Evolutionary conservation across 2,329 filamentous ascomycete species (phyloP).

Genomic region (Pseudogymnoascus sp.): DNA sequence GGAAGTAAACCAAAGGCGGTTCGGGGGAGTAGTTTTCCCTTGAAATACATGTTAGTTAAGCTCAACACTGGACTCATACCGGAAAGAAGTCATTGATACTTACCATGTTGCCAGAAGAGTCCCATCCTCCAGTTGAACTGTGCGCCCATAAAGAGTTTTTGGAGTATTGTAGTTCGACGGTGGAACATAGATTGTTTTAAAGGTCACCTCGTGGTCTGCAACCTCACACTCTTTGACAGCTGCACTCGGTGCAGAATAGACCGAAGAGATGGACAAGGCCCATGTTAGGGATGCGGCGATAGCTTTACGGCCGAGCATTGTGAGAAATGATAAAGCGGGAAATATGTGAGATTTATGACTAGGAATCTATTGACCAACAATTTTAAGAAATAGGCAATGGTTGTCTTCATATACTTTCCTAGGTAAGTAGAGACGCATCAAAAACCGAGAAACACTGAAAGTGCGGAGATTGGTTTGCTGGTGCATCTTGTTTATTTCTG

Average conservation of each 20-base stretch:
- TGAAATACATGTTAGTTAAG: neutral
- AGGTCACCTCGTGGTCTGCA: slow-evolving; percentile 6
- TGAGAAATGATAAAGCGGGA: neutral
- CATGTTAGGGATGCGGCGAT: neutral
- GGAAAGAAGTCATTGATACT: neutral
- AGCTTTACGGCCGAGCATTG: slow-evolving; percentile 1
- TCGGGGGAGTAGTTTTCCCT: slow-evolving; percentile 16
- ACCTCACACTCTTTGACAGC: neutral
- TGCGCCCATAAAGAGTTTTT: slow-evolving; percentile 22
- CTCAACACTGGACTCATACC: neutral
- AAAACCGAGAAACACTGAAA: neutral
- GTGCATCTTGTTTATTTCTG: slow-evolving; percentile 1
- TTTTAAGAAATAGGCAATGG: neutral
- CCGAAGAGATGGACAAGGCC: neutral
- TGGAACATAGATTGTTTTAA: slow-evolving; percentile 14
- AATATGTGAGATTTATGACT: neutral
- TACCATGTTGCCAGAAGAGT: slow-evolving; percentile 45
- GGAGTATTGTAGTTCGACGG: slow-evolving; percentile 14
- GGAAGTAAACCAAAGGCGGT: slow-evolving; percentile 34
- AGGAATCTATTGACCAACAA: neutral
- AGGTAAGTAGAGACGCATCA: neutral
- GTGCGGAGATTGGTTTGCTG: neutral
- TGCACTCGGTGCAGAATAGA: neutral
- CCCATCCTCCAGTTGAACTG: slow-evolving; percentile 23
- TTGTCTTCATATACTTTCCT: neutral